Evolutionary conservation across 768 basidiomycete species (phyloP).

Genomic region (Termitomyces sp.): DNA sequence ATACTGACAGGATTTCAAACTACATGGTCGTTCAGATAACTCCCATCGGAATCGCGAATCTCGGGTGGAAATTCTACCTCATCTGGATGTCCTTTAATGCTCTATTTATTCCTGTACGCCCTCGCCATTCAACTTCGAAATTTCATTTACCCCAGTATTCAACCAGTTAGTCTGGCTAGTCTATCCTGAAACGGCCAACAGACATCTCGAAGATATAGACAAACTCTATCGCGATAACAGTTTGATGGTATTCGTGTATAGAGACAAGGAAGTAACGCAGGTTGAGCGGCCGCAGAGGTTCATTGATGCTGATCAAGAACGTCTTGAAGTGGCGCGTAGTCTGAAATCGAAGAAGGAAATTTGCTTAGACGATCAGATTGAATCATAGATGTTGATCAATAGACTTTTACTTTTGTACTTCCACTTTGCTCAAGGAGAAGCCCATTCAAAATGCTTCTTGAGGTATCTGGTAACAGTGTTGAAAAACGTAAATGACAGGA

Average conservation of each 20-base stretch:
- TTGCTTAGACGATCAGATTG: neutral
- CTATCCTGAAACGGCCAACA: slow-evolving; percentile 46
- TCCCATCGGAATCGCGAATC: slow-evolving; percentile 36
- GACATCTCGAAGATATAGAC: slow-evolving; percentile 46
- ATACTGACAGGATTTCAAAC: slow-evolving; percentile 36
- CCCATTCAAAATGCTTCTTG: neutral
- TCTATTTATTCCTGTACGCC: slow-evolving; percentile 39
- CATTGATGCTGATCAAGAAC: slow-evolving; percentile 30
- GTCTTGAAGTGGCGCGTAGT: slow-evolving; percentile 8
- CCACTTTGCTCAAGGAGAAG: neutral
- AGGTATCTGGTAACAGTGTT: neutral
- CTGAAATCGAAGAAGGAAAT: neutral
- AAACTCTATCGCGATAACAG: slow-evolving; percentile 38
- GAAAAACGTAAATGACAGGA: neutral
- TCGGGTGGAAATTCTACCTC: slow-evolving; percentile 45
- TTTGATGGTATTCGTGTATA: slow-evolving; percentile 34
- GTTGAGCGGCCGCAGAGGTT: slow-evolving; percentile 38
- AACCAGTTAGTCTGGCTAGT: slow-evolving; percentile 36
- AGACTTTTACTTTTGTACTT: neutral
- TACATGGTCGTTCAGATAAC: slow-evolving; percentile 46
- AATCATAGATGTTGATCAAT: neutral
- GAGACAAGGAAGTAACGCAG: slow-evolving; percentile 36
- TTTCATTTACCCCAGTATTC: neutral
- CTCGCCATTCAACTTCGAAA: neutral
- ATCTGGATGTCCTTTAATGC: slow-evolving; percentile 46